Conservation (phyloP, 805 yeast genomes). For the Saccharomycopsis javanensis region DNA sequence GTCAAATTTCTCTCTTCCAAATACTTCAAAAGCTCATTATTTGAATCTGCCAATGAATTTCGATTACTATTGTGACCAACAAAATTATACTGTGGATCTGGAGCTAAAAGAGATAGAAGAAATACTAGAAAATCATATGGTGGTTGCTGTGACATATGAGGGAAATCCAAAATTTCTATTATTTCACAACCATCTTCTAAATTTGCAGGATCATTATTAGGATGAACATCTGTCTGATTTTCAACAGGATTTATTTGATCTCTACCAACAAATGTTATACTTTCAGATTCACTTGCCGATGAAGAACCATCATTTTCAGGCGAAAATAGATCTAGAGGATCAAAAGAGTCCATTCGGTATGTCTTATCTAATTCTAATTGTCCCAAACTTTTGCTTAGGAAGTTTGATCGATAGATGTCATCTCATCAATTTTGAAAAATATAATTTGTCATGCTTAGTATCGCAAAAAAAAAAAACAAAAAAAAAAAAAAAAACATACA, state of each 20-base stretch:
- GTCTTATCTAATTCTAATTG: neutral
- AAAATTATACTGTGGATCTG: constrained; percentile 45
- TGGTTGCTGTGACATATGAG: constrained; percentile 37
- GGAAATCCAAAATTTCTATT: constrained; percentile 51
- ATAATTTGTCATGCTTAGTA: neutral
- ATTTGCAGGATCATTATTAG: neutral
- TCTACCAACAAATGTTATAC: constrained; percentile 10
- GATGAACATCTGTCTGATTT: neutral
- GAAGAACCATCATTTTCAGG: neutral
- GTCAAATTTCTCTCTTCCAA: constrained; percentile 26
- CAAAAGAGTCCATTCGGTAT: neutral
- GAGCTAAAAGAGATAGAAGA: constrained; percentile 40
- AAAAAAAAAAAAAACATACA: too few species aligned
- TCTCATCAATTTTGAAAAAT: neutral
- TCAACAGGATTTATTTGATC: neutral
- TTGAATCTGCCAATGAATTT: constrained; percentile 6
- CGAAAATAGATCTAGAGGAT: constrained; percentile 3
- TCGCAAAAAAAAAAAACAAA: neutral
- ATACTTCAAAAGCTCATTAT: constrained; percentile 24
- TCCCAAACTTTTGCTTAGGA: neutral
- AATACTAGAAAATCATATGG: constrained; percentile 36
- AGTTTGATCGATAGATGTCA: too few species aligned
- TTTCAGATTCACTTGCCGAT: constrained; percentile 6
- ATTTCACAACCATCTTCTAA: constrained; percentile 21
- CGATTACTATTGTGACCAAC: constrained; percentile 2